Percentiles rank a stretch among this genome's conserved stretches.
Conservation (phyloP, 306 rosid species). For the Luffa aegyptiaca region DNA sequence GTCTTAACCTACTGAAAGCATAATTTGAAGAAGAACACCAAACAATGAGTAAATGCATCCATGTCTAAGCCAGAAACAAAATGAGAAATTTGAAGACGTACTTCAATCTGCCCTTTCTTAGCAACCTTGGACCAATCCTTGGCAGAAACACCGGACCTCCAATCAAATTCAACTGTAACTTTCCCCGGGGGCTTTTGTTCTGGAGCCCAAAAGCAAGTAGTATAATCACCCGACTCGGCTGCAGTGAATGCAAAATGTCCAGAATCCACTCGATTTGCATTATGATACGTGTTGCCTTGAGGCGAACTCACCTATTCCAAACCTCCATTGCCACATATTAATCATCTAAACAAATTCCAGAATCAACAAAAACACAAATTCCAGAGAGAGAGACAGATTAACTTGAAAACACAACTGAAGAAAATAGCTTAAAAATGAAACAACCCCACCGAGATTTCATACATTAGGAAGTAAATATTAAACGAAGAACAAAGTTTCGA, state of each 20-base stretch:
- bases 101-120: constrained; percentile 84
- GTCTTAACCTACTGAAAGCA: not conserved
- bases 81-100: constrained; percentile 24
- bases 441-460: not conserved
- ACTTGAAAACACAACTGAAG: not conserved
- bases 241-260: constrained; percentile 82
- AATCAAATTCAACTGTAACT: constrained; percentile 62
- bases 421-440: not conserved
- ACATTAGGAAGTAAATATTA: too few species aligned
- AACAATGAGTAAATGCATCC: not conserved
- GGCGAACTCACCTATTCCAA: constrained; percentile 64
- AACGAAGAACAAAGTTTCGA: not conserved
- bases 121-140: constrained; percentile 93
- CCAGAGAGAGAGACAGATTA: not conserved
- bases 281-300: constrained; percentile 47
- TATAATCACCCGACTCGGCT: constrained; percentile 62
- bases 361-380: not conserved
- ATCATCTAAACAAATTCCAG: constrained; percentile 13
- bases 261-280: constrained; percentile 45
- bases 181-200: constrained; percentile 27
- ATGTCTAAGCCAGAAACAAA: not conserved
- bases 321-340: constrained; percentile 23
- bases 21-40: not conserved
- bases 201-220: constrained; percentile 60
- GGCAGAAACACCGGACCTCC: constrained; percentile 83